Evolutionary conservation across 345 rosid species (phyloP), one percentile per base, ranked within the genome.

Genomic region (Salix suchowensis): DNA sequence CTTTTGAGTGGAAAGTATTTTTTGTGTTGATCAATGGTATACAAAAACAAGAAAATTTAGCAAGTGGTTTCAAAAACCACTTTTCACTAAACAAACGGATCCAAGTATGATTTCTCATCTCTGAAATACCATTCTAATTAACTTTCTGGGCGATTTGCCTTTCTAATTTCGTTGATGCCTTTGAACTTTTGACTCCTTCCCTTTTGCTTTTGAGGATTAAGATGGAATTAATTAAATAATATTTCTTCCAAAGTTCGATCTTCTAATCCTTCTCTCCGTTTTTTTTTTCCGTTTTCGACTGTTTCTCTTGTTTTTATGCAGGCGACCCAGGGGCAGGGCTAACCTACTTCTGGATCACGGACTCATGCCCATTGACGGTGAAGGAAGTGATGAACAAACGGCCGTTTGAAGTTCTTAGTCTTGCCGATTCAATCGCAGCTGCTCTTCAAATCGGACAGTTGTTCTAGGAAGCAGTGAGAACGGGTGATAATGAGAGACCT

Each of bases 331-430:
- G 86, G 69, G 82, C 78, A 65, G 97, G 97, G 23, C 77, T 95
- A 71, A 78, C 86, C 73, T 91, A 95, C 85, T 95, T 95, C 86
- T 95, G 99, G 99, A 91, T 95, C 75, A 95, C 97, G 18, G 98
- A 95, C 81, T 95, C 98, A 26, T 93, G 99, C 81, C 93, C 97
- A 5, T 68, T 39, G 67, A 95, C 98, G 2, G 98, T 91, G 80
- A 86, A 86, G 61, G 88, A 89, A 78, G 99, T 95, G 82, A 82
- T 70, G 83, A 84, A 83, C 81, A 88, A 77, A 82, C 88, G 82
- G 50, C 99, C 98, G 3, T 95, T 91, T 73, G 96, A 95, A 88
- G 76, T 95, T 81, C 91, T 95, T n/a, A 93, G 96, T 86, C 94
- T 95, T 19, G 93, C 98, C 18, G 80, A 91, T 78, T 81, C 98